These are phyloP conservation scores for Ceratonia siliqua DNA, from an alignment of 306 rosid genomes.

Conservation along the genomic window DNA sequence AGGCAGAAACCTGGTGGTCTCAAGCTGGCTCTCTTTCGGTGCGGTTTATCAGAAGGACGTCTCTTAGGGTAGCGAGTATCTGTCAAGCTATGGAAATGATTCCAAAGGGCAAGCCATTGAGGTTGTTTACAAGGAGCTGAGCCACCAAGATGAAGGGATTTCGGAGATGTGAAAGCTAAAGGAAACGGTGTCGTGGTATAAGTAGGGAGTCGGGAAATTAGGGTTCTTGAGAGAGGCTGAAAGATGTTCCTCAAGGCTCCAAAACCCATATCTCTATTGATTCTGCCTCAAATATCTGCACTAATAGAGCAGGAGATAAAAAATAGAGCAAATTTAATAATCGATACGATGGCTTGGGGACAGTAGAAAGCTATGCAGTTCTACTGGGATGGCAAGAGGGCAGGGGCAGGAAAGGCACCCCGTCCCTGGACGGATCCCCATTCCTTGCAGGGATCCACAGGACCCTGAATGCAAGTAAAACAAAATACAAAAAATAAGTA, in stretches of 20 bases:
- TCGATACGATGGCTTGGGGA: no score
- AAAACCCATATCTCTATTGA: conserved; percentile 50
- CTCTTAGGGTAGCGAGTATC: conserved; percentile 83
- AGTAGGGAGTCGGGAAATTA: conserved; percentile 29
- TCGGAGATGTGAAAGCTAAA: conserved; percentile 26
- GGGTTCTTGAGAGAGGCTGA: conserved; percentile 55
- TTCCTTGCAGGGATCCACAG: no score
- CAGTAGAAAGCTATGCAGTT: background rate
- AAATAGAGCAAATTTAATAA: background rate
- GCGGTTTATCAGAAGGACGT: conserved; percentile 68
- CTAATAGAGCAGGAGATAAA: background rate
- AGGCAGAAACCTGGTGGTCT: conserved; percentile 65
- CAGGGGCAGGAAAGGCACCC: no score
- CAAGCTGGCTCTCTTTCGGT: conserved; percentile 74
- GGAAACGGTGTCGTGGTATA: conserved; percentile 18
- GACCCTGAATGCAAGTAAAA: no score
- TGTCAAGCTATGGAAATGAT: conserved; percentile 72
- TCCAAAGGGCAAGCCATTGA: conserved; percentile 51
- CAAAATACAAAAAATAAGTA: no score
- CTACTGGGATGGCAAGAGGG: no score
- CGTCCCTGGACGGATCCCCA: no score
- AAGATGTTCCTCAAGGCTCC: conserved; percentile 55
- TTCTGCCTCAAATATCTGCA: conserved; percentile 2
- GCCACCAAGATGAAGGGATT: conserved; percentile 24
- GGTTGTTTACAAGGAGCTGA: conserved; percentile 23